A percentile compares a stretch with the other conserved stretches of the same genome.
These are phyloP conservation scores for Leucocoprinus leucothites DNA, from an alignment of 768 basidiomycete species.

Conservation along the genomic window DNA sequence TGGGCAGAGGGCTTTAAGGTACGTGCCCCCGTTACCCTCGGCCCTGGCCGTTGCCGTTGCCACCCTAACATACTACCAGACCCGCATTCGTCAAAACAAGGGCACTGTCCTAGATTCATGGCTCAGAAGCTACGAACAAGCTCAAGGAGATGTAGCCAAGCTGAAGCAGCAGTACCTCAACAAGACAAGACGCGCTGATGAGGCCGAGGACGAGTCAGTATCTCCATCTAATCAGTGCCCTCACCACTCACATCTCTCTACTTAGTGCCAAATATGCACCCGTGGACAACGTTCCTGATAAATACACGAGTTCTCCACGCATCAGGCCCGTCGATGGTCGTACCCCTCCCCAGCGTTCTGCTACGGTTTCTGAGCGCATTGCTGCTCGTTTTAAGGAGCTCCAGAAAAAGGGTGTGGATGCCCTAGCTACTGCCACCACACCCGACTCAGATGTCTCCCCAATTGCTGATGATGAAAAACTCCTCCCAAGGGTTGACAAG, in stretches of 20 bases:
- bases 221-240: slow-evolving; percentile 18
- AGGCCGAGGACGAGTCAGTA: slow-evolving; percentile 90
- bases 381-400: slow-evolving; percentile 79
- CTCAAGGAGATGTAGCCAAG: slow-evolving; percentile 63
- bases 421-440: slow-evolving; percentile 27
- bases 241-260: slow-evolving; percentile 11
- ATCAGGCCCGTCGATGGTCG: slow-evolving; percentile 53
- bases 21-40: too few species aligned
- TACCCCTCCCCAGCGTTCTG: slow-evolving; percentile 55
- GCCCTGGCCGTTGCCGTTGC: slow-evolving; percentile 13
- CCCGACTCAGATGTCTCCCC: slow-evolving; percentile 27
- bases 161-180: slow-evolving; percentile 74
- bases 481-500: slow-evolving; percentile 69
- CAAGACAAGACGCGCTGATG: slow-evolving; percentile 83
- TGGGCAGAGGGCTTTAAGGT: slow-evolving; percentile 82
- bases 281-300: slow-evolving; percentile 55
- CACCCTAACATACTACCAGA: slow-evolving; percentile 33
- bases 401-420: slow-evolving; percentile 52
- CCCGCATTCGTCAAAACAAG: slow-evolving; percentile 58
- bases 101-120: slow-evolving; percentile 60
- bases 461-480: slow-evolving; percentile 30
- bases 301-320: slow-evolving; percentile 80
- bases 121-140: slow-evolving; percentile 68
- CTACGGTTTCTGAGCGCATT: slow-evolving; percentile 87
- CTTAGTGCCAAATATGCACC: slow-evolving; percentile 86